Percentiles rank a stretch among this genome's conserved stretches.
phyloP scores from a whole-genome alignment of 2,329 filamentous ascomycete species.

The Fusarium albidum region DNA sequence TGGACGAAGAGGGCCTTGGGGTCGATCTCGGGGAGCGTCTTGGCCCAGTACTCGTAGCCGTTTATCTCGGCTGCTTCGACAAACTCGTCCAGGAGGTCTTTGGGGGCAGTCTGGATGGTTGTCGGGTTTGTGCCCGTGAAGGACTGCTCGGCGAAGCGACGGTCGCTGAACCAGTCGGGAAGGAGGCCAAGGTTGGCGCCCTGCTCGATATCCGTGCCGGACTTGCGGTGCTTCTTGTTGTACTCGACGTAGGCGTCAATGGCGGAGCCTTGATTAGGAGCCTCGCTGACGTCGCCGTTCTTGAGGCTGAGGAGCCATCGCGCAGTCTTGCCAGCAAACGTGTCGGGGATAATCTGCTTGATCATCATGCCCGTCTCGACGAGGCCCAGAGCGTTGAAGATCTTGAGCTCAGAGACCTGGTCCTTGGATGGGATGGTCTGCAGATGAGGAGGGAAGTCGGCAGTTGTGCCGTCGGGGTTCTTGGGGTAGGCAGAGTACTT shows the following conservation, averaged over 20 bases:
- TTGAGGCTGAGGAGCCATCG: slow-evolving; percentile 41
- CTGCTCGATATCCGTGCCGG: slow-evolving; percentile 45
- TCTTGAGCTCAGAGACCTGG: slow-evolving; percentile 34
- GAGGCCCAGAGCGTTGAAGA: slow-evolving; percentile 45
- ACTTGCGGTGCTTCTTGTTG: slow-evolving; percentile 47
- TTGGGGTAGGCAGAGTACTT: slow-evolving; percentile 37
- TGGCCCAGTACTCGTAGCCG: slow-evolving; percentile 45
- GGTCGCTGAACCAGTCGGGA: slow-evolving; percentile 53
- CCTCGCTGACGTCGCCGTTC: slow-evolving; percentile 37
- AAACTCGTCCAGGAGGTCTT: slow-evolving; percentile 46
- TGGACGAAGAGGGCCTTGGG: slow-evolving; percentile 49
- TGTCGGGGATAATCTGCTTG: slow-evolving; percentile 44
- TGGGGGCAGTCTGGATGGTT: slow-evolving; percentile 52
- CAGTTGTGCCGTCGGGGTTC: slow-evolving; percentile 38
- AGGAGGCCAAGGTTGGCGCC: slow-evolving; percentile 46
- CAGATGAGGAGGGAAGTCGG: slow-evolving; percentile 44
- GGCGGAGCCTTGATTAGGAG: slow-evolving; percentile 41
- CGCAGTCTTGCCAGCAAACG: slow-evolving; percentile 42
- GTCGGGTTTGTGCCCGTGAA: slow-evolving; percentile 55
- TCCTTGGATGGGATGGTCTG: slow-evolving; percentile 41
- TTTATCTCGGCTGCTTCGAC: slow-evolving; percentile 44
- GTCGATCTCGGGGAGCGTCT: slow-evolving; percentile 40
- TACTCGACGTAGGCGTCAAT: slow-evolving; percentile 43
- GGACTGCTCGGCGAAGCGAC: slow-evolving; percentile 54
- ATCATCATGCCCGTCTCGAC: slow-evolving; percentile 43